Conservation (phyloP, 441 rosid species). For the Pelargonium myrrhifolium region DNA sequence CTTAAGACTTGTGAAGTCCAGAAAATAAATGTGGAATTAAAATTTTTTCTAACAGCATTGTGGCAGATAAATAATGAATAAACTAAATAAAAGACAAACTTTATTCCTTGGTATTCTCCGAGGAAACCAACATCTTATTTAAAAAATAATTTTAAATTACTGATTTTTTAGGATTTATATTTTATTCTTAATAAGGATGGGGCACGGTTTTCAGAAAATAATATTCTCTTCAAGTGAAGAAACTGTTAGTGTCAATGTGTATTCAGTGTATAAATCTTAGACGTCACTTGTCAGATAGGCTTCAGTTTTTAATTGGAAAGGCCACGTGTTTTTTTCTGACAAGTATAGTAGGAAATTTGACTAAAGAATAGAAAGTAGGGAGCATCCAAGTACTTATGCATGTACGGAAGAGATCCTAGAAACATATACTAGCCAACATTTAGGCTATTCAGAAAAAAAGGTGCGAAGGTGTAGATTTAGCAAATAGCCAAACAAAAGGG, state of each 20-base stretch:
- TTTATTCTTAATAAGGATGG: no score
- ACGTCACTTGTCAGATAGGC: not conserved
- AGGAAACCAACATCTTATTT: no score
- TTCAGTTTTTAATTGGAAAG: not conserved
- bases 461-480: not conserved
- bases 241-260: no score
- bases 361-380: not conserved
- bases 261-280: not conserved
- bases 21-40: not conserved
- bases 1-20: not conserved
- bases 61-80: not conserved
- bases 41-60: no score
- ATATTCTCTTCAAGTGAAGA: no score
- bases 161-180: no score
- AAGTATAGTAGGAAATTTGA: not conserved
- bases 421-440: not conserved
- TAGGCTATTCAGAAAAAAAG: not conserved
- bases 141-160: no score
- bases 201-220: no score
- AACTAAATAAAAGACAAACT: no score
- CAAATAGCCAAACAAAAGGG: not conserved
- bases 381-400: not conserved
- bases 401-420: slow-evolving; percentile 2
- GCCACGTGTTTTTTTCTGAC: not conserved
- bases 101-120: no score